Base-by-base conservation (phyloP, 257 asterid species). In the Nicotiana otophora region DNA sequence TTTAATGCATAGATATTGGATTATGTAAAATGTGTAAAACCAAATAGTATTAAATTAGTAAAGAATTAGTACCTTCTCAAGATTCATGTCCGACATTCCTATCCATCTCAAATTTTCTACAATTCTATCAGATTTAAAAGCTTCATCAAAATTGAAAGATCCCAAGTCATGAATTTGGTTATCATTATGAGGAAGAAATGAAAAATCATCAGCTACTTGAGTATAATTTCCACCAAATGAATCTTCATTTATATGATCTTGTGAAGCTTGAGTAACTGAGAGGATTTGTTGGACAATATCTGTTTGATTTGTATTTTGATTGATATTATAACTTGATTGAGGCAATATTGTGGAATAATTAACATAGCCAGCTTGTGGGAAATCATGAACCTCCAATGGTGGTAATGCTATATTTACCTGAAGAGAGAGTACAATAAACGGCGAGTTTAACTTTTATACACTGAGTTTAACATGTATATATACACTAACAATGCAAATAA, bases 71-170 rank as follows among this genome's bases (percentile, higher is more conserved):
- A 89, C 94, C 93, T 89, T 87, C 77, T 88, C 91, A 78, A 89
- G 89, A 58, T 92, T 91, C 17, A 83, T 65, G 84, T 87, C 86
- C 39, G 92, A 86, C 93, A 89, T 89, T 53, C 93, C 96, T 42
- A 90, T 85, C 96, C 94, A 89, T 83, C 96, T 90, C 89, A 92
- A 87, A 58, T 92, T 83, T 78, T 83, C 86, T 31, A 78, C 80
- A 78, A 77, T 67, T 54, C 85, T 83, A 39, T 82, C 81, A 26
- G 80, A 34, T 57, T 39, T 70, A 15, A 82, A 9, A 10, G 57
- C 79, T 2, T 66, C 67, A 5, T 57, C 58, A 10, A 76, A 7
- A 68, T 20, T 2, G 20, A 66, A 63, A 2, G 82, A 76, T 14
- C 67, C 34, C 30, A 28, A 26, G 36, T 51, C 30, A 39, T 63